These are phyloP conservation scores for Leucocoprinus leucothites DNA, from an alignment of 768 basidiomycete genomes.

Conservation along the genomic window DNA sequence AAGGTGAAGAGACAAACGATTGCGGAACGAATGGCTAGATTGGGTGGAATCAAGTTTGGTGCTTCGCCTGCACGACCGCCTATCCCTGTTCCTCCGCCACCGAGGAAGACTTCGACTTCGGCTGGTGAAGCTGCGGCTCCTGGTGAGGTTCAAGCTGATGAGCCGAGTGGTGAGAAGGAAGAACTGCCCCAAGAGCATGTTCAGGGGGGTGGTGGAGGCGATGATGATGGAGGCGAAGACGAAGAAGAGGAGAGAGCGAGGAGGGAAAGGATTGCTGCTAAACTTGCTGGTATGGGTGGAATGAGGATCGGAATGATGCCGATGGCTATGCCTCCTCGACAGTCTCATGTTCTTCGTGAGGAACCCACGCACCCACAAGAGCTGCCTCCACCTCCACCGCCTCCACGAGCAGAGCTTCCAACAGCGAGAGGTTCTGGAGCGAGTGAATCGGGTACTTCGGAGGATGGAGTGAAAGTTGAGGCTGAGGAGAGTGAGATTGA, in stretches of 20 bases:
- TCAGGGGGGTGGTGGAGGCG: constrained; percentile 17
- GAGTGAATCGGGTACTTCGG: constrained; percentile 49
- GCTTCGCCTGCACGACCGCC: constrained; percentile 36
- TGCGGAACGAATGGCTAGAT: constrained; percentile 92
- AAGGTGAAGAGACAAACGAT: constrained; percentile 65
- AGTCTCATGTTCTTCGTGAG: constrained; percentile 24
- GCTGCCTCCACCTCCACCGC: no score
- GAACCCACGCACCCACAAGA: constrained; percentile 16
- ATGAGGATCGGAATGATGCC: constrained; percentile 60
- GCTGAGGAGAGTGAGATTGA: constrained; percentile 74
- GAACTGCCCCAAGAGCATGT: constrained; percentile 30
- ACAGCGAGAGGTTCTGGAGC: constrained; percentile 17
- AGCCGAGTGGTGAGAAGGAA: constrained; percentile 30
- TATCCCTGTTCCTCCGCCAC: constrained; percentile 31
- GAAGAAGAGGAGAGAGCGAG: constrained; percentile 64
- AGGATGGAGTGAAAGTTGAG: constrained; percentile 64
- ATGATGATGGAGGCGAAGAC: constrained; percentile 29
- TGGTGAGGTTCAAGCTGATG: not conserved
- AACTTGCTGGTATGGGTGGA: constrained; percentile 53
- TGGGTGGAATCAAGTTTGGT: constrained; percentile 84
- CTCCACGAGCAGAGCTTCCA: constrained; percentile 20
- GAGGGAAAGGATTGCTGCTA: constrained; percentile 50
- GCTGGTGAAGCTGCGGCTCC: no score
- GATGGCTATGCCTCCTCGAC: constrained; percentile 30
- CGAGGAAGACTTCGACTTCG: constrained; percentile 13